Conservation (phyloP, 257 asterid genomes). For the Nemophila menziesii region DNA sequence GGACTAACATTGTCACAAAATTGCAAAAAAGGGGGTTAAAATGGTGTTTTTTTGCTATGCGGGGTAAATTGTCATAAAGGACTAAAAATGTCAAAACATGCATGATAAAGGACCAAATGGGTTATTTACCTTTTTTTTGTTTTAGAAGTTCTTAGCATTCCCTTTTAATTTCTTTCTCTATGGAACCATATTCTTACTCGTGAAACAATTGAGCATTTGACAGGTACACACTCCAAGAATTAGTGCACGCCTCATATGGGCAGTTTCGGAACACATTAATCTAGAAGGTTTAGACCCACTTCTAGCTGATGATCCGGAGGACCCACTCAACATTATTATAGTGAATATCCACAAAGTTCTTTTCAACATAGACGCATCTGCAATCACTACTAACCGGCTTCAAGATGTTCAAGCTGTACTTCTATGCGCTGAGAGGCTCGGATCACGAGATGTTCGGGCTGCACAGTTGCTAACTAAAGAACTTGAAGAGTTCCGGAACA, state of each 20-base stretch:
- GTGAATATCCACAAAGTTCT: constrained; percentile 64
- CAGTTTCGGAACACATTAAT: constrained; percentile 77
- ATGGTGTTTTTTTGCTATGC: too few species aligned
- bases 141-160: too few species aligned
- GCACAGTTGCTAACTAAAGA: constrained; percentile 67
- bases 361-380: constrained; percentile 56
- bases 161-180: background rate
- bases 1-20: too few species aligned
- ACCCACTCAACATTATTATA: constrained; percentile 54
- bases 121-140: too few species aligned
- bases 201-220: constrained; percentile 23
- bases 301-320: constrained; percentile 85
- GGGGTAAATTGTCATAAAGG: too few species aligned
- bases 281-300: constrained; percentile 85
- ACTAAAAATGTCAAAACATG: too few species aligned
- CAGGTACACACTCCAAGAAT: constrained; percentile 84
- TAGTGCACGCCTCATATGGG: constrained; percentile 73
- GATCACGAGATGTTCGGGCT: constrained; percentile 82
- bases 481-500: constrained; percentile 73
- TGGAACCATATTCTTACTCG: constrained; percentile 8
- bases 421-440: constrained; percentile 70
- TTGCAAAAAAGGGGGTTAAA: too few species aligned
- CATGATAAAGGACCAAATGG: too few species aligned
- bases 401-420: constrained; percentile 94
- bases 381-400: constrained; percentile 59